Base-by-base conservation (phyloP, 2,329 filamentous ascomycete species). In the Epichloe bromicola region DNA sequence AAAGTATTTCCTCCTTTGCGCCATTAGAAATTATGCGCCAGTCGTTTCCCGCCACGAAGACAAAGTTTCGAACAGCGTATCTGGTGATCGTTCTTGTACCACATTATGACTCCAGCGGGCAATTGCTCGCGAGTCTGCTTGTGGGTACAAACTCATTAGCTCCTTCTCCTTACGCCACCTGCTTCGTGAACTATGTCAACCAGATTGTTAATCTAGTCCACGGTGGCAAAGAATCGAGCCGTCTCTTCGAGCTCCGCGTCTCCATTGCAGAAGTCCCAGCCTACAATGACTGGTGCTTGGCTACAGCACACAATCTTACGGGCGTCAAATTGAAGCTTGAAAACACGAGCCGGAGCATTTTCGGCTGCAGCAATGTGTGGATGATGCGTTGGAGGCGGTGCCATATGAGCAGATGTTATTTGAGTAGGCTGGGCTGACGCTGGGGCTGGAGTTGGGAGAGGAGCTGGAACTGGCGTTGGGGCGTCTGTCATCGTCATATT, bases 301-400 rank as follows among this genome's bases (percentile, higher is more conserved):
- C 86, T 93, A 64, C 91, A 96, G 70, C 90, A 96, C 50, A 98
- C 85, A 58, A 98, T 94, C 59, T 90, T 83, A 20, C 89, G 79
- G 1, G 89, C 87, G 63, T 98, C 93, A 59, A 96, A 98, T 65
- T 98, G 93, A 37, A 97, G 74, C 68, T 98, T 98, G 74, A 97
- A 98, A 3, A 98, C 86, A 23, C 93, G 70, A 7, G 74, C 72
- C 11, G 74, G 70, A 50, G 70, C 73, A 34, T 70, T 67, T 55
- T 79, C 75, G 7, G 68, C 63, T 38, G 67, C 63, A 1, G 65
- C 61, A 10, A 75, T 71, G 54, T 75, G 74, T 3, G 71, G 72
- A 40, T 71, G 61, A 12, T 57, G 57, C 3, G 53, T 50, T 6
- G 42, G n/a, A 3, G 37, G 41, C 10, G 48, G 34, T 12, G 39